These are phyloP conservation scores for Ustanciosporium gigantosporum DNA, from an alignment of 1,284 basidiomycete genomes.

Conservation along the genomic window DNA sequence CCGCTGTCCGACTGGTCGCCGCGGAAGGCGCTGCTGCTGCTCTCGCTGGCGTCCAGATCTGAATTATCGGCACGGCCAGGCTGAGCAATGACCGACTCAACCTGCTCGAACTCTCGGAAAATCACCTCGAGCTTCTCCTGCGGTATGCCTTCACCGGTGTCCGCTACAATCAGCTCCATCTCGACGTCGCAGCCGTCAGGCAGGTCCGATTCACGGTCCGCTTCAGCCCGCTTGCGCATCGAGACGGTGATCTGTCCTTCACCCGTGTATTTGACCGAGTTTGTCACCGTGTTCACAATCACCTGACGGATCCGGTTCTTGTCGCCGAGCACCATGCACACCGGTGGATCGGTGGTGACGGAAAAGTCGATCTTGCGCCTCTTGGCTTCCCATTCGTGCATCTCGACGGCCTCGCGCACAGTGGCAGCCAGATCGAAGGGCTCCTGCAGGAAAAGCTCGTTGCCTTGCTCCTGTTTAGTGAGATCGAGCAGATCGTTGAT, in stretches of 20 bases:
- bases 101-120: constrained; percentile 84
- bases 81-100: constrained; percentile 66
- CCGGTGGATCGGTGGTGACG: constrained; percentile 68
- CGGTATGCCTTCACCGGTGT: constrained; percentile 78
- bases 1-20: constrained; percentile 35
- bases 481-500: constrained; percentile 86
- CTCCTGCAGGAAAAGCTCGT: constrained; percentile 79
- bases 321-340: constrained; percentile 66
- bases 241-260: constrained; percentile 71
- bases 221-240: constrained; percentile 63
- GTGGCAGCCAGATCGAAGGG: constrained; percentile 75
- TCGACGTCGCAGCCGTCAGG: constrained; percentile 63
- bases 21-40: constrained; percentile 8
- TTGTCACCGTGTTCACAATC: constrained; percentile 80
- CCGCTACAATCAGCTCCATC: constrained; percentile 75
- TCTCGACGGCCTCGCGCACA: constrained; percentile 71
- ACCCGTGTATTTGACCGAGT: constrained; percentile 75
- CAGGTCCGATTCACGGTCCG: constrained; percentile 24
- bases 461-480: constrained; percentile 78
- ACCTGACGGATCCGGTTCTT: constrained; percentile 74
- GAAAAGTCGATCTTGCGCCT: constrained; percentile 72
- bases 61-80: constrained; percentile 13
- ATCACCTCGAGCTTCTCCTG: constrained; percentile 76
- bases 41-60: constrained; percentile 13
- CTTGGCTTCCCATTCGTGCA: constrained; percentile 71